Percentiles rank a stretch among this genome's conserved stretches.
Conservation (phyloP, 2,329 filamentous ascomycete species). For the Pseudocercospora crystallina region DNA sequence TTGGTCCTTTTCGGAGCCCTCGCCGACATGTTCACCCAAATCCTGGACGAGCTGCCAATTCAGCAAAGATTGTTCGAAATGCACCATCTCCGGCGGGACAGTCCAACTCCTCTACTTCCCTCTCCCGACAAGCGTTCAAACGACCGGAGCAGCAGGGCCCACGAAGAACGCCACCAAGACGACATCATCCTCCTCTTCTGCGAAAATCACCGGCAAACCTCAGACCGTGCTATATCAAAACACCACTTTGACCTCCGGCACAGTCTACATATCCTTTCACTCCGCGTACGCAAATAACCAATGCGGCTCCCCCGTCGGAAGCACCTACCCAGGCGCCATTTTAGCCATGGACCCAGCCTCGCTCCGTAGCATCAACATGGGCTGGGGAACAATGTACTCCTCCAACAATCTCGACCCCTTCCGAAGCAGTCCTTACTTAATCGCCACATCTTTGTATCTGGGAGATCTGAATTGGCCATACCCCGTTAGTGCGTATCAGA, state of each 20-base stretch:
- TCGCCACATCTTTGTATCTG: slow-evolving; percentile 1
- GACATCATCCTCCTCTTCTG: no score
- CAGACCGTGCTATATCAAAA: slow-evolving; percentile 12
- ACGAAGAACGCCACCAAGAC: neutral
- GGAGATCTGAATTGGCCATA: slow-evolving; percentile 8
- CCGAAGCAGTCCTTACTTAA: neutral
- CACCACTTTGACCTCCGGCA: slow-evolving; percentile 21
- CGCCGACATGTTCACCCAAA: neutral
- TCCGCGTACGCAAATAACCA: slow-evolving; percentile 21
- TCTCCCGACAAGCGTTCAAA: neutral
- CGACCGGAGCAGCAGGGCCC: neutral
- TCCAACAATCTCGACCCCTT: slow-evolving; percentile 8
- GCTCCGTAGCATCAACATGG: slow-evolving; percentile 10
- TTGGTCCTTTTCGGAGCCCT: no score
- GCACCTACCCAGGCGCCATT: slow-evolving; percentile 21
- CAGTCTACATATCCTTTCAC: slow-evolving; percentile 25
- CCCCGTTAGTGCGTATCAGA: slow-evolving; percentile 2
- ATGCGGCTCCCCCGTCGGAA: slow-evolving; percentile 18
- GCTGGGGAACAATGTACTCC: slow-evolving; percentile 4
- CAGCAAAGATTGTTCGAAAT: slow-evolving; percentile 9
- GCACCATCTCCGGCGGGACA: slow-evolving; percentile 19
- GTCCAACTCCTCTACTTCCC: slow-evolving; percentile 23
- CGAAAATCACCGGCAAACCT: neutral
- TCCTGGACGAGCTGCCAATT: slow-evolving; percentile 6
- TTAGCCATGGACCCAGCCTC: slow-evolving; percentile 12